Conservation (phyloP, 768 basidiomycete genomes). For the Boletus rex-veris region DNA sequence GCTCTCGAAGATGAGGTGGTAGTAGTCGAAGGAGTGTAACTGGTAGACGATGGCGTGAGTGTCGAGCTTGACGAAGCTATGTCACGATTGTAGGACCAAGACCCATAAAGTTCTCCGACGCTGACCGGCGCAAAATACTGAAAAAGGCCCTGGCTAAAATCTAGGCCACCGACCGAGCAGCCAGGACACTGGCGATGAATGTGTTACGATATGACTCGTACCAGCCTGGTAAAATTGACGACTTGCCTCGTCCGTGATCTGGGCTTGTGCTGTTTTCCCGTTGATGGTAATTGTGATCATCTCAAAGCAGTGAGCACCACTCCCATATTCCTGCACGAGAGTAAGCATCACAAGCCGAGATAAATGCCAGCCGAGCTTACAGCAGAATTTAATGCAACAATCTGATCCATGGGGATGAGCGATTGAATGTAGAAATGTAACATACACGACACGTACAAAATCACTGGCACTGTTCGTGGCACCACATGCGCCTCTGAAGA, state of each 20-base stretch:
- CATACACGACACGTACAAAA: constrained; percentile 19
- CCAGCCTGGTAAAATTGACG: neutral
- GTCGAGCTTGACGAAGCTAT: constrained; percentile 21
- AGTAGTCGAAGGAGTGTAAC: constrained; percentile 17
- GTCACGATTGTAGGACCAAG: constrained; percentile 38
- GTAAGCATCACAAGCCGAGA: neutral
- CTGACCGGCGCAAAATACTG: constrained; percentile 33
- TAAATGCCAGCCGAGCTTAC: constrained; percentile 25
- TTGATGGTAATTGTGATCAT: constrained; percentile 41
- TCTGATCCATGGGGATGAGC: constrained; percentile 25
- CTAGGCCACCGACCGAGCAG: constrained; percentile 42
- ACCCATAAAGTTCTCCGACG: constrained; percentile 36
- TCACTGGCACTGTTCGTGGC: constrained; percentile 19
- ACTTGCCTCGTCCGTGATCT: constrained; percentile 43
- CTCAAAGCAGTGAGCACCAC: constrained; percentile 41
- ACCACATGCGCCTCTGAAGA: constrained; percentile 42
- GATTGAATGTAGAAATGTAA: neutral
- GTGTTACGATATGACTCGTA: neutral
- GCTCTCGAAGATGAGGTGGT: constrained; percentile 6
- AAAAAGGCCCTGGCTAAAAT: constrained; percentile 48
- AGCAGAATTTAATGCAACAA: constrained; percentile 42
- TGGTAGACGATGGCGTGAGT: constrained; percentile 15
- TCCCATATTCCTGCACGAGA: constrained; percentile 36
- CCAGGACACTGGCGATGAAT: constrained; percentile 33
- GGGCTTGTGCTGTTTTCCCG: constrained; percentile 38